Conservation (phyloP, 306 rosid species). For the Neltuma alba region DNA sequence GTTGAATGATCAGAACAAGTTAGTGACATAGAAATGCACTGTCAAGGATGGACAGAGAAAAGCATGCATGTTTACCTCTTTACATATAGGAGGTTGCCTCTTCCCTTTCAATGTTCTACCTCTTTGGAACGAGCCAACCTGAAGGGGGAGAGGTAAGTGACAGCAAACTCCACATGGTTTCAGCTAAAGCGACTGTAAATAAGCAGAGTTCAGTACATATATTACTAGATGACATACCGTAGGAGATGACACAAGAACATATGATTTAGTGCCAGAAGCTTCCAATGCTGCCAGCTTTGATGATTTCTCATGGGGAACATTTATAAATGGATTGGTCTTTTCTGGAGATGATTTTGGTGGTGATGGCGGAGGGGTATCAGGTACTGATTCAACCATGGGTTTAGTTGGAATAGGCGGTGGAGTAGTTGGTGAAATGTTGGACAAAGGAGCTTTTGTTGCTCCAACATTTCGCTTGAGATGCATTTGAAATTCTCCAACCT, state of each 20-base stretch:
- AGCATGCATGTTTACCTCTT: constrained; percentile 57
- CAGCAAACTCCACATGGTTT: constrained; percentile 10
- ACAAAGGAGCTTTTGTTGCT: constrained; percentile 51
- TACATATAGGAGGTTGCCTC: constrained; percentile 72
- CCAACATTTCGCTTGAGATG: constrained; percentile 77
- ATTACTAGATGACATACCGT: constrained; percentile 48
- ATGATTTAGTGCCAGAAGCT: constrained; percentile 62
- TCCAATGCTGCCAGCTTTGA: constrained; percentile 71
- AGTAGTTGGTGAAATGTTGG: constrained; percentile 60
- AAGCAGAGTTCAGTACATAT: constrained; percentile 9
- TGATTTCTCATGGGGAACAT: constrained; percentile 46
- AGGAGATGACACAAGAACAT: constrained; percentile 69
- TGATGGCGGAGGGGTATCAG: constrained; percentile 47
- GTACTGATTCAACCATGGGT: constrained; percentile 66
- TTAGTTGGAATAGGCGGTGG: constrained; percentile 67
- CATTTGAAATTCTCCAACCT: constrained; percentile 91
- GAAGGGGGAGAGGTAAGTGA: constrained; percentile 9
- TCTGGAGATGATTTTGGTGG: constrained; percentile 56
- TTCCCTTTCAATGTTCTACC: constrained; percentile 79
- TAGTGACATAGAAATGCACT: background rate
- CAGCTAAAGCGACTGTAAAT: constrained; percentile 2
- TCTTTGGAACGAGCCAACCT: constrained; percentile 79
- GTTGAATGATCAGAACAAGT: constrained; percentile 1
- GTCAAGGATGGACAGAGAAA: background rate
- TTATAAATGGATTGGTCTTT: constrained; percentile 52